Conservation (phyloP, 2,329 filamentous ascomycete genomes). For the Paradendryphiella salina region DNA sequence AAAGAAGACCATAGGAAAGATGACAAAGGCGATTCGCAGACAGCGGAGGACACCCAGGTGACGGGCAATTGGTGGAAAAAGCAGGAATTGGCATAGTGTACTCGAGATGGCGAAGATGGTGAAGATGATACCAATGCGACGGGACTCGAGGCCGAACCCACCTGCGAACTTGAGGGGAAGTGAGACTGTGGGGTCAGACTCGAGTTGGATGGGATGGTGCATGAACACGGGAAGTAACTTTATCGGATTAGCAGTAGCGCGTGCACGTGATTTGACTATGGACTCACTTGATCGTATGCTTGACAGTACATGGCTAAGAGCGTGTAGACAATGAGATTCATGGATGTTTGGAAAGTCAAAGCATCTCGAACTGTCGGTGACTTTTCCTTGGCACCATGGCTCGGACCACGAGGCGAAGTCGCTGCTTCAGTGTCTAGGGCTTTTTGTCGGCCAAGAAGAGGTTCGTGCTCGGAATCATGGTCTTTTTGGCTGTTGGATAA, state of each 20-base stretch:
- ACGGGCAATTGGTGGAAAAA: constrained; percentile 77
- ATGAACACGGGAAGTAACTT: constrained; percentile 81
- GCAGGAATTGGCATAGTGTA: constrained; percentile 79
- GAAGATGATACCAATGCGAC: constrained; percentile 81
- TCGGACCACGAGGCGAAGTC: constrained; percentile 1
- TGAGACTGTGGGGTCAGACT: constrained; percentile 58
- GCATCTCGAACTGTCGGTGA: constrained; percentile 61
- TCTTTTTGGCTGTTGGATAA: constrained; percentile 15
- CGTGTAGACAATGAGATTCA: constrained; percentile 78
- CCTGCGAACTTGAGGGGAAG: constrained; percentile 81
- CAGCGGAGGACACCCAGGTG: constrained; percentile 74
- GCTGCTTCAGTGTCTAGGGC: constrained; percentile 20
- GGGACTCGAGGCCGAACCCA: constrained; percentile 74
- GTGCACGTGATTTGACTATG: background rate
- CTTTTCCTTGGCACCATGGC: constrained; percentile 15
- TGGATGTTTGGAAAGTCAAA: constrained; percentile 71
- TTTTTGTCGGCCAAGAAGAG: constrained; percentile 36
- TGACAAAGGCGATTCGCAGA: constrained; percentile 66
- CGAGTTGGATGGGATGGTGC: constrained; percentile 66
- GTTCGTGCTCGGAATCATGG: constrained; percentile 30
- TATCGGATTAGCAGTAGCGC: constrained; percentile 8
- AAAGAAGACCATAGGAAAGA: constrained; percentile 76
- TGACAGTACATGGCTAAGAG: constrained; percentile 80
- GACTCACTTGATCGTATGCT: constrained; percentile 71
- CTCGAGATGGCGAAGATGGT: constrained; percentile 79